phyloP scores from a whole-genome alignment of 148 eudicot species.

The Rhododendron ovatum region DNA sequence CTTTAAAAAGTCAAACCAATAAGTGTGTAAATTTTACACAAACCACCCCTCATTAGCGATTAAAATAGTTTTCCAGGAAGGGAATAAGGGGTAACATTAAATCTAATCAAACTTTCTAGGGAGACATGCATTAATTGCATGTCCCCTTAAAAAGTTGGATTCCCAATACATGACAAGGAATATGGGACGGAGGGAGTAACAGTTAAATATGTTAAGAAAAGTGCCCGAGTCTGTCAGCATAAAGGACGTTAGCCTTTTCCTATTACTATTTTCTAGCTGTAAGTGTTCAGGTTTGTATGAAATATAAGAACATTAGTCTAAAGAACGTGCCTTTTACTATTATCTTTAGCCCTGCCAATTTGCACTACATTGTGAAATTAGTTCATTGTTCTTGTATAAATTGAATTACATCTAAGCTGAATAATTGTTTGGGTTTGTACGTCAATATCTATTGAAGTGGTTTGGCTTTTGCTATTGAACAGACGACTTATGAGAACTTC shows the following conservation, averaged over 20 bases:
- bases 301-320: too few species aligned
- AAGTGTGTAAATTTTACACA: not conserved
- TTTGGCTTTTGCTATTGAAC: constrained; percentile 19
- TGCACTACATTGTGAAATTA: not conserved
- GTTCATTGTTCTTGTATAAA: not conserved
- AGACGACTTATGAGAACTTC: constrained; percentile 97
- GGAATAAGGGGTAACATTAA: not conserved
- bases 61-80: too few species aligned
- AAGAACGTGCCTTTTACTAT: too few species aligned
- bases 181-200: not conserved
- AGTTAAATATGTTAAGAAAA: not conserved
- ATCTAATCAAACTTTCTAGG: too few species aligned
- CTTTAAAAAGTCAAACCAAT: not conserved
- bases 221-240: not conserved
- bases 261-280: not conserved
- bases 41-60: too few species aligned
- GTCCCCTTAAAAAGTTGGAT: not conserved
- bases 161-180: not conserved
- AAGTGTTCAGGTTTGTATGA: too few species aligned
- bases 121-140: not conserved
- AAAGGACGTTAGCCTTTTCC: not conserved
- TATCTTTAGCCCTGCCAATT: not conserved
- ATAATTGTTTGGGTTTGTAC: constrained; percentile 5
- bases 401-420: not conserved
- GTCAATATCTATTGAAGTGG: not conserved